Base-by-base conservation (phyloP, 2,329 filamentous ascomycete species). In the Knoxdaviesia proteae region DNA sequence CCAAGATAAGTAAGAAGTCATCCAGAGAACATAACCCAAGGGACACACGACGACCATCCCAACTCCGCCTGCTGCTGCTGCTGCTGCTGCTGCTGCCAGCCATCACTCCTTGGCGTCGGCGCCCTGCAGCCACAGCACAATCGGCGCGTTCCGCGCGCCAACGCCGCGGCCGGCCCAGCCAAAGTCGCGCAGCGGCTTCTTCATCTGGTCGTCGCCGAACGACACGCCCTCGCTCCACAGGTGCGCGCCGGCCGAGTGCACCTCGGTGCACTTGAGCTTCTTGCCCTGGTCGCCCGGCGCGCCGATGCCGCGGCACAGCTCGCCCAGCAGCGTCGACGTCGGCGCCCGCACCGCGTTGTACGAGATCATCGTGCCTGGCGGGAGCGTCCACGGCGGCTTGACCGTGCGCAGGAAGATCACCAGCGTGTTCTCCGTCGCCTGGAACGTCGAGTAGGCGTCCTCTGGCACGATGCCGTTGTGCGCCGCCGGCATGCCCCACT, bases 271-370 rank as follows among this genome's bases (percentile, higher is more conserved):
- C 45, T 59, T 60, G 49, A 80, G 76, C 52, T 69, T 70, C 50
- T 63, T 64, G 0, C 63, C 50, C 0, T 55, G 49, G 0, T 61
- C 52, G 48, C 77, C 75, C 5, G 53, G 57, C 36, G 70, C 72
- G 1, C 74, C 74, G 34, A 78, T 68, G 0, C 71, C 67, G 47
- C 63, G 60, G 50, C 81, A 61, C 9, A 81, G 54, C 42, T 77
- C 69, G 0, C 58, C 64, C 8, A 79, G 53, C 0, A 64, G 71
- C 1, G 66, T 67, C 42, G 58, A 64, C 34, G 59, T 59, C 0
- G 75, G 71, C 0, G 76, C 67, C 40, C 70, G 64, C 32, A 64
- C 60, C 0, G 66, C 63, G 41, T 64, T 59, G 50, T 71, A 70
- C 1, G 58, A 52, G 34, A 70, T 58, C 47, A 56, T 52, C 33